A percentile compares a stretch with the other conserved stretches of the same genome.
phyloP scores from a whole-genome alignment of 805 yeast genomes.

The Monosporozyma servazzii region DNA sequence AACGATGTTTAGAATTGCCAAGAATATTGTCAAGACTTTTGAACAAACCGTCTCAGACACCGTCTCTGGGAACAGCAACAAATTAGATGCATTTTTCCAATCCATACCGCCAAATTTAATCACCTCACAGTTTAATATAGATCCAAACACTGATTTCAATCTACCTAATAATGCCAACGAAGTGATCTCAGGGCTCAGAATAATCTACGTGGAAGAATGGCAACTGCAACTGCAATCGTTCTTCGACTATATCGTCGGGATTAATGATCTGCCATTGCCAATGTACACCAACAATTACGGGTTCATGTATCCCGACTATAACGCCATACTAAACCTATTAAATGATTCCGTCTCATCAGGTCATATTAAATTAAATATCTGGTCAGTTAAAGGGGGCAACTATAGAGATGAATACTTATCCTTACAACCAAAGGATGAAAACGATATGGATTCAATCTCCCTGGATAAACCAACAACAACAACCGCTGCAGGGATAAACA shows the following conservation, averaged over 20 bases:
- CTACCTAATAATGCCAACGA: not conserved
- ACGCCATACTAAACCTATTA: constrained; percentile 25
- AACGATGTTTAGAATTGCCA: constrained; percentile 54
- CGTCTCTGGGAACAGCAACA: constrained; percentile 24
- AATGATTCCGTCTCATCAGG: constrained; percentile 19
- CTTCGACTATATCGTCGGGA: constrained; percentile 79
- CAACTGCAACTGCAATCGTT: constrained; percentile 63
- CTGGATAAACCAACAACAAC: constrained; percentile 23
- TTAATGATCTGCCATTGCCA: constrained; percentile 60
- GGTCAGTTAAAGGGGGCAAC: constrained; percentile 83
- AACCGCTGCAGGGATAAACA: constrained; percentile 6
- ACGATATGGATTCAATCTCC: constrained; percentile 19
- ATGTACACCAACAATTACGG: constrained; percentile 26
- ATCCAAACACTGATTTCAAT: not conserved
- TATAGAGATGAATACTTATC: constrained; percentile 33
- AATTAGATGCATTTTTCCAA: constrained; percentile 31
- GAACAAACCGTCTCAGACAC: constrained; percentile 37
- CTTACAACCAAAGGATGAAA: constrained; percentile 26
- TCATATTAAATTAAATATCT: constrained; percentile 46
- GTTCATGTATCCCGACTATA: constrained; percentile 35
- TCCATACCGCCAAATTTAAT: constrained; percentile 29
- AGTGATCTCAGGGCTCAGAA: constrained; percentile 44
- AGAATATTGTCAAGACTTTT: constrained; percentile 46
- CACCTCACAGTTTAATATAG: constrained; percentile 11
- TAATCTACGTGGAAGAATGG: constrained; percentile 42